A percentile compares a stretch with the other conserved stretches of the same genome.
These are phyloP conservation scores for Kwoniella mangroviensis DNA, from an alignment of 768 basidiomycete species.

Conservation along the genomic window DNA sequence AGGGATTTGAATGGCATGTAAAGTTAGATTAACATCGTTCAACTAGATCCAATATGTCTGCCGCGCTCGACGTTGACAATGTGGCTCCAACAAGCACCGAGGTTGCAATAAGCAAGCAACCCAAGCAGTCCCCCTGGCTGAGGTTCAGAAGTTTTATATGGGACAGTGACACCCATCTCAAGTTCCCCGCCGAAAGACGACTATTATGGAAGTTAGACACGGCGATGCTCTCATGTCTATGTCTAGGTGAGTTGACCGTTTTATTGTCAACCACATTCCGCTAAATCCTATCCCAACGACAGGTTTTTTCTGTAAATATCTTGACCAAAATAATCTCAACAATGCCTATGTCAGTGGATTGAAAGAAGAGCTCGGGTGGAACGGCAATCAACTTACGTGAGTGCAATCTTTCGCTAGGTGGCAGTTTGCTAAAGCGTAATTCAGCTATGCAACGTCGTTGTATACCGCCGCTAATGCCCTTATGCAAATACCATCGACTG, in stretches of 20 bases:
- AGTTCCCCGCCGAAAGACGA: not conserved
- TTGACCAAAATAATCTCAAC: slow-evolving; percentile 4
- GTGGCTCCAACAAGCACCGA: not conserved
- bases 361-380: slow-evolving; percentile 20
- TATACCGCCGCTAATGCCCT: slow-evolving; percentile 23
- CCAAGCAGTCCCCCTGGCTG: slow-evolving; percentile 4
- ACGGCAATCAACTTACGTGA: slow-evolving; percentile 23
- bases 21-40: not conserved
- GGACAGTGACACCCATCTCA: slow-evolving; percentile 12
- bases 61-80: slow-evolving; percentile 10
- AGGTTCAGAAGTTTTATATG: slow-evolving; percentile 19
- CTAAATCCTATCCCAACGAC: not conserved
- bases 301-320: slow-evolving; percentile 12
- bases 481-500: slow-evolving; percentile 28
- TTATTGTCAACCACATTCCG: too few relatives aligned
- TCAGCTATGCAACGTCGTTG: slow-evolving; percentile 10
- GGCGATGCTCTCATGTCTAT: not conserved
- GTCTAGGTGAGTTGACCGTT: not conserved
- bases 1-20: too few relatives aligned
- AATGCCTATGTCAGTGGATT: slow-evolving; percentile 21
- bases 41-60: not conserved
- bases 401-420: not conserved
- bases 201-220: slow-evolving; percentile 4
- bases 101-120: not conserved
- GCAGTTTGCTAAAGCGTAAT: not conserved